phyloP scores from a whole-genome alignment of 2,329 filamentous ascomycete species.

The Cladosporium sp. region DNA sequence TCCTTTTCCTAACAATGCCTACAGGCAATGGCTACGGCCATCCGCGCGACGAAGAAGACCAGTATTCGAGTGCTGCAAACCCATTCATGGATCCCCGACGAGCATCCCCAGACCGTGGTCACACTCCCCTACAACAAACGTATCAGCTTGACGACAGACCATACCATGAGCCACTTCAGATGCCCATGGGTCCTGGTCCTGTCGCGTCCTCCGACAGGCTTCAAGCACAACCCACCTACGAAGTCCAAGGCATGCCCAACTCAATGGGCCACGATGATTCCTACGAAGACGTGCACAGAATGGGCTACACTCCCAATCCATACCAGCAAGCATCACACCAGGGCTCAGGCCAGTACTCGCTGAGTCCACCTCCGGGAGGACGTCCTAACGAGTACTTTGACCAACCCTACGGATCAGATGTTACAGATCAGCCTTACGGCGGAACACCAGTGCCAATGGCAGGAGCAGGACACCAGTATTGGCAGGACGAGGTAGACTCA shows the following conservation, averaged over 20 bases:
- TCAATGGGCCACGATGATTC: slow-evolving; percentile 60
- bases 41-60: slow-evolving; percentile 22
- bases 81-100: slow-evolving; percentile 50
- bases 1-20: slow-evolving; percentile 2
- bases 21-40: slow-evolving; percentile 18
- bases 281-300: slow-evolving; percentile 49
- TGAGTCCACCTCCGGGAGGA: slow-evolving; percentile 73
- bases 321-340: slow-evolving; percentile 37
- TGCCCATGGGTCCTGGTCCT: slow-evolving; percentile 54
- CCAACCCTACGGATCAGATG: slow-evolving; percentile 70
- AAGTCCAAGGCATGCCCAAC: slow-evolving; percentile 61
- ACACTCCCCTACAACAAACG: slow-evolving; percentile 70
- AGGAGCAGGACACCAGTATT: slow-evolving; percentile 47
- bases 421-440: slow-evolving; percentile 46
- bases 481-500: slow-evolving; percentile 62
- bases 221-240: slow-evolving; percentile 77
- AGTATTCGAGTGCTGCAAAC: slow-evolving; percentile 23
- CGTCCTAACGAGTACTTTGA: slow-evolving; percentile 87
- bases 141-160: slow-evolving; percentile 81
- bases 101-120: slow-evolving; percentile 54
- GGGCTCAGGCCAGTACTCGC: slow-evolving; percentile 54
- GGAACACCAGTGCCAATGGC: slow-evolving; percentile 15
- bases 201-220: slow-evolving; percentile 69
- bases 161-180: slow-evolving; percentile 62
- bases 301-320: slow-evolving; percentile 41